A percentile compares a stretch with the other conserved stretches of the same genome.
phyloP scores from a whole-genome alignment of 176 grass and related monocot species.

The Oryza brachyantha region DNA sequence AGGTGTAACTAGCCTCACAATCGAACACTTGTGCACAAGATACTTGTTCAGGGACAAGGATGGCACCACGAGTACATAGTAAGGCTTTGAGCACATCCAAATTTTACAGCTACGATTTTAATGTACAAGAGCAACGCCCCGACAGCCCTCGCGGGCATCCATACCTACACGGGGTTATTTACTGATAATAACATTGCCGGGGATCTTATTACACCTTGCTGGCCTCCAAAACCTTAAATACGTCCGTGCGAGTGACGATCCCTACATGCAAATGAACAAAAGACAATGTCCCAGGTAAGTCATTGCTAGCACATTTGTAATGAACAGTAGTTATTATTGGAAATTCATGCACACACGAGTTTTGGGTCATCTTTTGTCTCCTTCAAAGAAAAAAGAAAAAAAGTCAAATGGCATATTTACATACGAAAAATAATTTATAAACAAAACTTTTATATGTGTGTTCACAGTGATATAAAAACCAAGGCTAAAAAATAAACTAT shows the following conservation, averaged over 20 bases:
- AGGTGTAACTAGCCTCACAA: too few relatives aligned
- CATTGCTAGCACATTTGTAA: background rate
- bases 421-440: too few relatives aligned
- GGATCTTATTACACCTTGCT: constrained; percentile 23
- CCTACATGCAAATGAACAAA: constrained; percentile 23
- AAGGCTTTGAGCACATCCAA: background rate
- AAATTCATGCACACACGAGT: too few relatives aligned
- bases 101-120: background rate
- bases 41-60: background rate
- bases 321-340: too few relatives aligned
- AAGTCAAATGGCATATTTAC: too few relatives aligned
- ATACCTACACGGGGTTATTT: constrained; percentile 15
- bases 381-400: too few relatives aligned
- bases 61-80: background rate
- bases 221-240: constrained; percentile 52
- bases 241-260: constrained; percentile 51
- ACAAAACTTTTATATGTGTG: too few relatives aligned
- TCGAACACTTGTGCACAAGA: too few relatives aligned
- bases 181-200: background rate
- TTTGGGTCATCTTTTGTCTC: too few relatives aligned
- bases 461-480: too few relatives aligned
- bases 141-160: background rate
- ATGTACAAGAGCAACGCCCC: background rate
- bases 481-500: too few relatives aligned
- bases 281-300: background rate